These are phyloP conservation scores for Solanum pimpinellifolium DNA, from an alignment of 257 asterid species.

Conservation along the genomic window DNA sequence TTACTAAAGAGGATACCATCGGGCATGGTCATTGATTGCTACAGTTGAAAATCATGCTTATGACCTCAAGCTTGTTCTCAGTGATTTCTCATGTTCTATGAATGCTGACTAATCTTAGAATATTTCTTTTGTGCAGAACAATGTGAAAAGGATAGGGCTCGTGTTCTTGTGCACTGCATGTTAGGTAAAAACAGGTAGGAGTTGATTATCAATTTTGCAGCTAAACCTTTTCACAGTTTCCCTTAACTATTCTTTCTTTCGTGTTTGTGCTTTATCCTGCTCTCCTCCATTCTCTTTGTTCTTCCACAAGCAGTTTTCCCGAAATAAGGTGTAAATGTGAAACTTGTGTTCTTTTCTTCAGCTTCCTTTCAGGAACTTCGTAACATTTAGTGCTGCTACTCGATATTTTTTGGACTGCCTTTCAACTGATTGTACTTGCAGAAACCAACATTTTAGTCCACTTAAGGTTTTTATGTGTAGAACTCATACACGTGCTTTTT, in stretches of 20 bases:
- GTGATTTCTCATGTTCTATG: not conserved
- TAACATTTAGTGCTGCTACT: not conserved
- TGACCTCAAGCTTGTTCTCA: not conserved
- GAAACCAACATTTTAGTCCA: not conserved
- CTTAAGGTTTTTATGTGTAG: not conserved
- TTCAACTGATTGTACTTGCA: not conserved
- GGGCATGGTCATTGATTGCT: not conserved
- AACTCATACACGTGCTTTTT: not conserved
- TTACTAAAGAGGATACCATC: not conserved
- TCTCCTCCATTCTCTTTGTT: not conserved
- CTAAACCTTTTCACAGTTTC: not conserved
- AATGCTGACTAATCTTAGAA: not conserved
- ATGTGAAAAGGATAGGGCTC: conserved; percentile 73
- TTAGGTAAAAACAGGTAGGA: conserved; percentile 77
- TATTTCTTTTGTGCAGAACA: conserved; percentile 41
- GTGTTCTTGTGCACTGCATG: conserved; percentile 98
- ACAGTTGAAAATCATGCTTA: not conserved
- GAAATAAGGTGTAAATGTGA: not conserved
- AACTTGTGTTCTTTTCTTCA: not conserved
- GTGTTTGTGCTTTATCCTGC: not conserved
- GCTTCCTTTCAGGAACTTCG: not conserved
- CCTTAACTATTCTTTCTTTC: not conserved
- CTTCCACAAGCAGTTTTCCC: not conserved
- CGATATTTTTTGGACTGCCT: not conserved
- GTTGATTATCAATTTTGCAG: not conserved